Evolutionary conservation across 2,329 filamentous ascomycete genomes (phyloP).

Genomic region (Scleromitrula shiraiana): DNA sequence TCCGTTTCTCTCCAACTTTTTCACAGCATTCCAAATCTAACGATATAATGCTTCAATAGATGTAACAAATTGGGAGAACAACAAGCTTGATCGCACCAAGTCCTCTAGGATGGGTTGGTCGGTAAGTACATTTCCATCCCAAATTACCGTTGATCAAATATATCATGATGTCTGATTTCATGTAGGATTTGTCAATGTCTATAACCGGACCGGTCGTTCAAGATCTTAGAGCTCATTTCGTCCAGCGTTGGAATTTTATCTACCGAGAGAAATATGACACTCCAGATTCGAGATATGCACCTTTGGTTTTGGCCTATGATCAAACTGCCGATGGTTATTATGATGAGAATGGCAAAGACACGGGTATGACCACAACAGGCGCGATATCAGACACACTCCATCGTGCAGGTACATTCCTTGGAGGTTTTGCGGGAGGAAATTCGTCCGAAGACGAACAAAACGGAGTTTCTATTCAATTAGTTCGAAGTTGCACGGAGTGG

Average conservation of each 20-base stretch:
- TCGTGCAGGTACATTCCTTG: constrained; percentile 1
- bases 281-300: constrained; percentile 38
- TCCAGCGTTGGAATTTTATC: constrained; percentile 88
- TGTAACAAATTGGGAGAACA: constrained; percentile 69
- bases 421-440: background rate
- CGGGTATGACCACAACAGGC: constrained; percentile 1
- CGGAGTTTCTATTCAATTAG: constrained; percentile 31
- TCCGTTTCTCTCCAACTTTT: no score
- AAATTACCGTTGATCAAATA: background rate
- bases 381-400: constrained; percentile 6
- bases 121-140: background rate
- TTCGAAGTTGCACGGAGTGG: constrained; percentile 45
- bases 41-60: no score
- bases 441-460: constrained; percentile 47
- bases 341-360: constrained; percentile 17
- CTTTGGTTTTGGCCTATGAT: constrained; percentile 13
- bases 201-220: constrained; percentile 58
- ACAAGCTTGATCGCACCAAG: constrained; percentile 74
- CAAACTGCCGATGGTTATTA: constrained; percentile 24
- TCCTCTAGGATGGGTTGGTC: constrained; percentile 90
- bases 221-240: constrained; percentile 70
- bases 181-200: constrained; percentile 64
- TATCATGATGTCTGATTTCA: background rate
- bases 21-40: no score
- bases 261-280: constrained; percentile 68